These are phyloP conservation scores for Phytophthora sp. DNA, from an alignment of 352 stramenopile species.

Conservation along the genomic window DNA sequence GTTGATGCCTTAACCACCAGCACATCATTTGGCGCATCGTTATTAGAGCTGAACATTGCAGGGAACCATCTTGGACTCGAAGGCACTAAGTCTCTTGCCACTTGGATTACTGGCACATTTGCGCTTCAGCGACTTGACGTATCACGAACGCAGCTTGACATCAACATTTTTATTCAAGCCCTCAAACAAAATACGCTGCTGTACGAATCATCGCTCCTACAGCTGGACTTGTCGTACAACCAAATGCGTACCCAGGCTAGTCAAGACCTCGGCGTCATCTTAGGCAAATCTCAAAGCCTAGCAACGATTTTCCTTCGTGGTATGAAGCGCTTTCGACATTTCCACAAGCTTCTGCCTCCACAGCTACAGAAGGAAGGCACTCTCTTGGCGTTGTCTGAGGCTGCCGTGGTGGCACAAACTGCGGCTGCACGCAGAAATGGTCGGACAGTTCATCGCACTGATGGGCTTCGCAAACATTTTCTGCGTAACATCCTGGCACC, in stretches of 20 bases:
- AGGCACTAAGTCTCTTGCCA: conserved; percentile 48
- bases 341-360: conserved; percentile 25
- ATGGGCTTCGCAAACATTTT: conserved; percentile 53
- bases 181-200: conserved; percentile 73
- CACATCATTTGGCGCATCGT: conserved; percentile 45
- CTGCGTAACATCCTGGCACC: conserved; percentile 62
- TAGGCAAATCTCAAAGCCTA: conserved; percentile 72
- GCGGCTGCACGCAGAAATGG: conserved; percentile 21
- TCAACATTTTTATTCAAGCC: conserved; percentile 57
- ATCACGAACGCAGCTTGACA: conserved; percentile 60
- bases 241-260: conserved; percentile 58
- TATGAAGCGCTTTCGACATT: conserved; percentile 49
- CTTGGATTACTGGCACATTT: conserved; percentile 66
- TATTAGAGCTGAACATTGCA: conserved; percentile 69
- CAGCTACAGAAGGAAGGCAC: conserved; percentile 31
- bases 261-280: conserved; percentile 57
- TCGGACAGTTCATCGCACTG: conserved; percentile 21
- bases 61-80: conserved; percentile 57
- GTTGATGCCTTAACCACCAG: conserved; percentile 54
- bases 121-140: conserved; percentile 65
- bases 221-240: conserved; percentile 78
- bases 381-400: conserved; percentile 25
- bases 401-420: conserved; percentile 29
- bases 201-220: conserved; percentile 61
- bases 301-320: conserved; percentile 62